Evolutionary conservation across 1,139 yeast species (phyloP).

Genomic region (Meyerozyma guilliermondii): DNA sequence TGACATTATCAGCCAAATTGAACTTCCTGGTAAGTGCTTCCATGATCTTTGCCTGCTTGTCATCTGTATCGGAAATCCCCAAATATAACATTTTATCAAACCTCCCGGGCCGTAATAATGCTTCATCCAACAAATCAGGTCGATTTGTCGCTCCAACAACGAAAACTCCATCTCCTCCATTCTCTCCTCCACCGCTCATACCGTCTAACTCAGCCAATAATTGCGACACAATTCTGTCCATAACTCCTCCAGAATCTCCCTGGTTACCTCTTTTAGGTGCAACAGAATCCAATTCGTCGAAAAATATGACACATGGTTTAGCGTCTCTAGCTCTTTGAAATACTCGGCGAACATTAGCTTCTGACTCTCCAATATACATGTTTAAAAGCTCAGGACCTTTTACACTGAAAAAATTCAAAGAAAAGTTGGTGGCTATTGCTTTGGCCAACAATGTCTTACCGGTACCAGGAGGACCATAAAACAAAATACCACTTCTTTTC

Average conservation of each 20-base stretch:
- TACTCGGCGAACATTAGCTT: constrained; percentile 91
- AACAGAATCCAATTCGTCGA: constrained; percentile 94
- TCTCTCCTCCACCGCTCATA: constrained; percentile 65
- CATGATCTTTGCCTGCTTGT: constrained; percentile 78
- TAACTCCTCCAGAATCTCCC: constrained; percentile 97
- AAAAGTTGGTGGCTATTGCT: constrained; percentile 93
- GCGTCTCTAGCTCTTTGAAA: constrained; percentile 95
- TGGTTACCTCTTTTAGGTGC: constrained; percentile 98
- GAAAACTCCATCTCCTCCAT: constrained; percentile 82
- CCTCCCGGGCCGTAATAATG: constrained; percentile 89
- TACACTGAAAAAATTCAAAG: constrained; percentile 89
- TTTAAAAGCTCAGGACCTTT: constrained; percentile 93
- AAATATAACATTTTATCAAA: constrained; percentile 91
- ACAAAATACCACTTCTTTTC: constrained; percentile 87
- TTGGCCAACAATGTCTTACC: constrained; percentile 94
- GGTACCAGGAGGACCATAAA: constrained; percentile 98
- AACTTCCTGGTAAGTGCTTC: constrained; percentile 89
- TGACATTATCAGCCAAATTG: constrained; percentile 54
- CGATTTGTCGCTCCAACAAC: constrained; percentile 97
- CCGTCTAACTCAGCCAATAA: constrained; percentile 92
- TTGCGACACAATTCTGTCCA: constrained; percentile 97
- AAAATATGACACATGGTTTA: constrained; percentile 93
- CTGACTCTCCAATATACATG: constrained; percentile 98
- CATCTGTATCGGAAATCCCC: constrained; percentile 89
- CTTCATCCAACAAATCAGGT: constrained; percentile 92